phyloP scores from a whole-genome alignment of 768 basidiomycete genomes.

The Amanita brunnescens region DNA sequence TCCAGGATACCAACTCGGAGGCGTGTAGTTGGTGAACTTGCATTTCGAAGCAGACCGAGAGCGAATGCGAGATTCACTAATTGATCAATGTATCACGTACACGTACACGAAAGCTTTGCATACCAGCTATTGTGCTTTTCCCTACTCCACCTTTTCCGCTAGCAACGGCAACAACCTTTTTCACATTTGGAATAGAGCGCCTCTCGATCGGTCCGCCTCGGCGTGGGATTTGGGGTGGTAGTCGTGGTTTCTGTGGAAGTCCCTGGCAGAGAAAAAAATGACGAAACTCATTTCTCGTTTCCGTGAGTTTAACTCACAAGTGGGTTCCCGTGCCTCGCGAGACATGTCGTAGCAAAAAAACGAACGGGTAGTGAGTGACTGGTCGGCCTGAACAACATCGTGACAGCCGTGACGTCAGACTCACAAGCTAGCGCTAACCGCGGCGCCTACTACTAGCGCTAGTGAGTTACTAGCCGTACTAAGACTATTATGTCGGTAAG shows the following conservation, averaged over 20 bases:
- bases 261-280: background rate
- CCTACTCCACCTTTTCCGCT: conserved; percentile 96
- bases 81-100: background rate
- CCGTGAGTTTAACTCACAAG: background rate
- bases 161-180: conserved; percentile 75
- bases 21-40: conserved; percentile 20
- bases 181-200: conserved; percentile 60
- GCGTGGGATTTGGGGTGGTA: conserved; percentile 54
- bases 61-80: conserved; percentile 78
- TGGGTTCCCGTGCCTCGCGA: conserved; percentile 1
- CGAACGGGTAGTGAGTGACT: background rate
- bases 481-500: too few relatives aligned
- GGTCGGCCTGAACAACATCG: background rate
- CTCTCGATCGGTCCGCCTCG: conserved; percentile 45
- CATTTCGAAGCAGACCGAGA: conserved; percentile 40
- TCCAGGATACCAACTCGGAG: conserved; percentile 83
- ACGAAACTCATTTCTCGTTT: background rate
- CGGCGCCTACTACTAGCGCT: too few relatives aligned
- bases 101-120: conserved; percentile 11
- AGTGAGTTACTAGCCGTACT: too few relatives aligned
- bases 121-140: conserved; percentile 89
- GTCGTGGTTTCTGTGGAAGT: conserved; percentile 1
- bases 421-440: too few relatives aligned
- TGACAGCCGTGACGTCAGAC: background rate
- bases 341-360: conserved; percentile 1